These are phyloP conservation scores for Podosphaera aphanis DNA, from an alignment of 2,329 filamentous ascomycete species.

Conservation along the genomic window DNA sequence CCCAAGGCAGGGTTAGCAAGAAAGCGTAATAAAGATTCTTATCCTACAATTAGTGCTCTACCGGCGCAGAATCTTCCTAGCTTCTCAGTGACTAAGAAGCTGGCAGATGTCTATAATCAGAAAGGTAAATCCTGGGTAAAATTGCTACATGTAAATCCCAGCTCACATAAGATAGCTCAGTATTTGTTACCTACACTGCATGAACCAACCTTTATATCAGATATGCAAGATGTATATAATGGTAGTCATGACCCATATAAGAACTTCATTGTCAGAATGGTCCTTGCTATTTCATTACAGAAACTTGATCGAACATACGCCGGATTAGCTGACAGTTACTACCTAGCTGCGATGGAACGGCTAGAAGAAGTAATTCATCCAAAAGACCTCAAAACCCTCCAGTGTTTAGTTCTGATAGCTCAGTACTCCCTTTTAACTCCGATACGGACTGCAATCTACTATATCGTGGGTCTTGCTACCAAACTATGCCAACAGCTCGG, in stretches of 20 bases:
- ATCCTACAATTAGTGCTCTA: slow-evolving; percentile 70
- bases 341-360: slow-evolving; percentile 65
- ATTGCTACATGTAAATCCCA: neutral
- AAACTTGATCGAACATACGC: slow-evolving; percentile 76
- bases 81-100: slow-evolving; percentile 46
- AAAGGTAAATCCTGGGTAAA: slow-evolving; percentile 33
- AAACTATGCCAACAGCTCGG: slow-evolving; percentile 77
- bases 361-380: slow-evolving; percentile 63
- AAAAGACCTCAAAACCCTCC: slow-evolving; percentile 78
- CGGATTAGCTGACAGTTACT: slow-evolving; percentile 87
- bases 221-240: slow-evolving; percentile 60
- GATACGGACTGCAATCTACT: slow-evolving; percentile 78
- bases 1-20: slow-evolving; percentile 37
- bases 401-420: slow-evolving; percentile 68
- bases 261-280: slow-evolving; percentile 74
- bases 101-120: slow-evolving; percentile 67
- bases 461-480: slow-evolving; percentile 70
- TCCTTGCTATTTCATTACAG: slow-evolving; percentile 84
- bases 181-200: slow-evolving; percentile 72
- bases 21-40: slow-evolving; percentile 55
- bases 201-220: slow-evolving; percentile 51
- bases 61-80: slow-evolving; percentile 56
- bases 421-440: slow-evolving; percentile 86
- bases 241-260: slow-evolving; percentile 58
- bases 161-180: slow-evolving; percentile 39